These are phyloP conservation scores for Boletus huronensis DNA, from an alignment of 768 basidiomycete species.

Conservation along the genomic window DNA sequence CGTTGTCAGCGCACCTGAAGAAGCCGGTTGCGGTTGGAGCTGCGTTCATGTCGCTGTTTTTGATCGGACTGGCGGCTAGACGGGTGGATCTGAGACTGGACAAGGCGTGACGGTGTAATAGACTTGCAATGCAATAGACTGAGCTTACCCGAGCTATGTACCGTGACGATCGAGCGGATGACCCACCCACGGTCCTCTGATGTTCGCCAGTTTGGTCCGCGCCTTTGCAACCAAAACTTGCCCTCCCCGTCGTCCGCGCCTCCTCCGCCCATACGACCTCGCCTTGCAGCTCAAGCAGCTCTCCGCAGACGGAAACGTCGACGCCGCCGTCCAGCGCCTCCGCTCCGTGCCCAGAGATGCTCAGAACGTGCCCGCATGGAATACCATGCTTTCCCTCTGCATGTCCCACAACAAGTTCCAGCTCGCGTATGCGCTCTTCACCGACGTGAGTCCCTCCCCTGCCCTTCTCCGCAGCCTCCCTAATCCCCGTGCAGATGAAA, in stretches of 20 bases:
- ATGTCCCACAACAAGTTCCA: constrained; percentile 55
- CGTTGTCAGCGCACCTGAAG: constrained; percentile 74
- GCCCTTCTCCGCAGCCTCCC: constrained; percentile 11
- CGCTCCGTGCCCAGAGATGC: constrained; percentile 68
- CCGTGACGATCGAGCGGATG: background rate
- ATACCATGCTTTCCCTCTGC: constrained; percentile 67
- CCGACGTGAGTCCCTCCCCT: constrained; percentile 50
- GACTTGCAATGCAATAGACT: background rate
- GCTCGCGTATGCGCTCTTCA: constrained; percentile 61
- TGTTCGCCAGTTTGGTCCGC: constrained; percentile 13
- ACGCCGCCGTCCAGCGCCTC: constrained; percentile 63
- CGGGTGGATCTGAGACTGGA: constrained; percentile 53
- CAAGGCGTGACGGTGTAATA: constrained; percentile 27
- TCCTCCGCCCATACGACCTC: constrained; percentile 63
- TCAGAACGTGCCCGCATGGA: constrained; percentile 76
- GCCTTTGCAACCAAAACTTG: background rate
- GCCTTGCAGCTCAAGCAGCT: constrained; percentile 56
- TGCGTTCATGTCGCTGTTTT: constrained; percentile 68
- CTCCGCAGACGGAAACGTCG: constrained; percentile 51
- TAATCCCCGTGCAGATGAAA: constrained; percentile 61
- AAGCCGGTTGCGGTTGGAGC: constrained; percentile 79
- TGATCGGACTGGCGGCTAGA: constrained; percentile 41
- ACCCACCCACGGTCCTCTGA: constrained; percentile 13
- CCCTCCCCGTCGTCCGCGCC: constrained; percentile 10
- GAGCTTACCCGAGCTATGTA: background rate